These are phyloP conservation scores for Fusarium sp. DNA, from an alignment of 2,329 filamentous ascomycete species.

Conservation along the genomic window DNA sequence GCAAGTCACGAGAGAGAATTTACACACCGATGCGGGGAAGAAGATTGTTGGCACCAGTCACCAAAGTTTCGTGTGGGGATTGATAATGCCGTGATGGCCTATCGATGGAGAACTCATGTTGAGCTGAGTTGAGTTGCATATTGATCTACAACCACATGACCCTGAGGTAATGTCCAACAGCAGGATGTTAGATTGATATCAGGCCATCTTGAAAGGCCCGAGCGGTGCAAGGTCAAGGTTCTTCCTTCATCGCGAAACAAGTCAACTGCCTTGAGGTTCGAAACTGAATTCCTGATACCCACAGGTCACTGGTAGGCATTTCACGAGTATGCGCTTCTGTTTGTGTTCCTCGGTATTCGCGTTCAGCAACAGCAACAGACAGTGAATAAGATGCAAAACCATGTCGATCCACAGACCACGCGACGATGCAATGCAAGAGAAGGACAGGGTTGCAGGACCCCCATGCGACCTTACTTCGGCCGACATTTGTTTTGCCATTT, in stretches of 20 bases:
- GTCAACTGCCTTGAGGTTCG: background rate
- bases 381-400: background rate
- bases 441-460: background rate
- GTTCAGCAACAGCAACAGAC: background rate
- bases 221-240: slow-evolving; percentile 12
- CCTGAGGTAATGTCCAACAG: slow-evolving; percentile 28
- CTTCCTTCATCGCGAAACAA: background rate
- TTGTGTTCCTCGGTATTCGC: background rate
- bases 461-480: slow-evolving; percentile 6
- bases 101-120: slow-evolving; percentile 12
- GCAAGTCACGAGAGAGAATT: slow-evolving; percentile 28
- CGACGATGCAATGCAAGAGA: background rate
- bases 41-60: slow-evolving; percentile 29
- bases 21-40: slow-evolving; percentile 31
- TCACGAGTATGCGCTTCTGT: background rate
- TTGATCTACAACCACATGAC: slow-evolving; percentile 41
- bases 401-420: slow-evolving; percentile 8
- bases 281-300: background rate
- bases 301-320: background rate
- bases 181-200: slow-evolving; percentile 8
- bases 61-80: slow-evolving; percentile 17
- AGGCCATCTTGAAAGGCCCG: slow-evolving; percentile 12
- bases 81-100: slow-evolving; percentile 3
- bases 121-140: background rate
- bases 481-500: slow-evolving; percentile 14